Percentiles rank a stretch among this genome's conserved stretches.
phyloP scores from a whole-genome alignment of 352 stramenopile genomes.

The Aphanomyces invadans region DNA sequence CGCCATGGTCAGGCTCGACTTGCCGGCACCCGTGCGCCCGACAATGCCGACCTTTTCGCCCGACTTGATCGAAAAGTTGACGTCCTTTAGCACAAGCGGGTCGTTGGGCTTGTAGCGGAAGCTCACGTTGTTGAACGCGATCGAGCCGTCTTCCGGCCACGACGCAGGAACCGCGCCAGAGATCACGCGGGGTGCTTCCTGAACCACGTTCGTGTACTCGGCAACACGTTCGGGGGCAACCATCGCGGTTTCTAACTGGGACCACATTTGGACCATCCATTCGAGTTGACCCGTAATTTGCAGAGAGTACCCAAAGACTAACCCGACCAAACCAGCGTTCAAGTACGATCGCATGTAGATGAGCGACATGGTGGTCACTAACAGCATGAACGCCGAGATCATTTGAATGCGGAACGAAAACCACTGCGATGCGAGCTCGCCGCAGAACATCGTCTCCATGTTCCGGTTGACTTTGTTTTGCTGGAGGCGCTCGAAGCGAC shows the following conservation, averaged over 20 bases:
- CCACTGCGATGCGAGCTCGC: conserved; percentile 9
- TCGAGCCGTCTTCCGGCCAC: conserved; percentile 76
- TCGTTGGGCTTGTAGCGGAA: conserved; percentile 78
- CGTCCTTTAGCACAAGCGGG: conserved; percentile 35
- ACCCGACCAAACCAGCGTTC: conserved; percentile 15
- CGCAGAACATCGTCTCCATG: conserved; percentile 14
- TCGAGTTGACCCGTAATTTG: conserved; percentile 12
- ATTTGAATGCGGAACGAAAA: conserved; percentile 20
- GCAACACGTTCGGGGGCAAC: conserved; percentile 11
- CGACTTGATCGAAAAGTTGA: conserved; percentile 32
- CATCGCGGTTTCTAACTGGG: conserved; percentile 11
- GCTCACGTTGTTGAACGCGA: conserved; percentile 84
- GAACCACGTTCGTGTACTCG: conserved; percentile 11
- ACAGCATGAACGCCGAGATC: conserved; percentile 2
- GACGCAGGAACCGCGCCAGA: background rate
- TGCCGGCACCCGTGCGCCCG: conserved; percentile 27
- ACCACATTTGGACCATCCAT: conserved; percentile 21
- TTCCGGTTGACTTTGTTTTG: conserved; percentile 15
- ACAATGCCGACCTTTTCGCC: conserved; percentile 36
- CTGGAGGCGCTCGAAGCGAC: conserved; percentile 16
- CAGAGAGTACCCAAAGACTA: conserved; percentile 5
- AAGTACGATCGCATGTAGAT: conserved; percentile 16
- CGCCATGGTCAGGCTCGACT: conserved; percentile 23
- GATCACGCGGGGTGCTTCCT: conserved; percentile 2
- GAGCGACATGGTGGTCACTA: conserved; percentile 16